Base-by-base conservation (phyloP, 345 rosid genomes). In the Eucalyptus marginata region DNA sequence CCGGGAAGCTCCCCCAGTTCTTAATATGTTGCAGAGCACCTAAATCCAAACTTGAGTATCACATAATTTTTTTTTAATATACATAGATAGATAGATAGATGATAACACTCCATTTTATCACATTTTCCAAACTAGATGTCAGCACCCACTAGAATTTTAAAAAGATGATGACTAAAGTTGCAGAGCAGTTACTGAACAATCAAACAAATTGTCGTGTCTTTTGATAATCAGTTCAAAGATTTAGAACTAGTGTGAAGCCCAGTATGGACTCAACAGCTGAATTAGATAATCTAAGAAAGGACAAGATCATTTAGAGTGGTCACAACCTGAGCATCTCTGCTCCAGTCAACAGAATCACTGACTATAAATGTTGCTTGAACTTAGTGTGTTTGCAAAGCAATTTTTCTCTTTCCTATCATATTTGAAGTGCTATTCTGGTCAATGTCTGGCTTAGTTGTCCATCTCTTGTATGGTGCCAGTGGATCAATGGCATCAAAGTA, bases 311-410 rank as follows among this genome's bases (percentile, higher is more conserved):
- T 29, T 43, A 86, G n/a, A 49, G 49, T 59, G 51, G 16, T 86
- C 51, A 8, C 43, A 15, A 96, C 99, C 99, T 96, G 98, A 89
- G 96, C 92, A 93, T 97, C 98, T 90, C 97, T 92, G 93, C 99
- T 95, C 99, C 98, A 96, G 91, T 97, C 99, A 89, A 96, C 94
- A 86, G 98, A 90, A 92, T 96, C 98, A 90, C 98, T 97, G 86
- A 96, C 95, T 56, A 96, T 76, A 93, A 97, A 96, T 36, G 96
- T 97, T 88, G 98, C 99, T 92, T 94, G 94, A 89, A 96, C 98
- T 94, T 94, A 94, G 22, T 92, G 89, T 46, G 94, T 92, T 76
- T 62, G 54, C 43, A 96, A 88, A 49, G 9, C 71, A 76, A 87
- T 84, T 13, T 49, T 62, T 89, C 90, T 92, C 29, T 89, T 71